Conservation (phyloP, 169 alveolate genomes). For the Cryptosporidium felis region DNA sequence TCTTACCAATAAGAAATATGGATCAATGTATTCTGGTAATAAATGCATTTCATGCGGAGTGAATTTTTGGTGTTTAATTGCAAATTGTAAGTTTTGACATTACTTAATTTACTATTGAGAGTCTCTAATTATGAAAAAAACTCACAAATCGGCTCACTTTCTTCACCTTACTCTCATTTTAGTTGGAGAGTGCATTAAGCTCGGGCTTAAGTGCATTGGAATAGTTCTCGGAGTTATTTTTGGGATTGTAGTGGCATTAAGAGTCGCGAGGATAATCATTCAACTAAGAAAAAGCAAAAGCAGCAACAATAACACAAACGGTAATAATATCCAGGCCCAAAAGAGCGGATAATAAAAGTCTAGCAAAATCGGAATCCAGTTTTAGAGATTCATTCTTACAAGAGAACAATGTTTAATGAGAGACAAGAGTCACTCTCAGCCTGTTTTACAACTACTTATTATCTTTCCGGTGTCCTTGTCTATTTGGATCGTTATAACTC, state of each 20-base stretch:
- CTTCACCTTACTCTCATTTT: neutral
- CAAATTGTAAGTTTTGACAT: constrained; percentile 66
- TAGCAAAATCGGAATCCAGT: neutral
- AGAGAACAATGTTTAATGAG: too few species aligned
- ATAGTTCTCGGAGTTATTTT: constrained; percentile 10
- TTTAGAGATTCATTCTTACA: neutral
- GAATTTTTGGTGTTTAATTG: constrained; percentile 66
- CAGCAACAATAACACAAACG: neutral
- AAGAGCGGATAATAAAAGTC: neutral
- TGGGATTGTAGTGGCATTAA: neutral
- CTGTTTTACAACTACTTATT: neutral
- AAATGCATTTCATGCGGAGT: constrained; percentile 38
- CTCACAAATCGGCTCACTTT: neutral
- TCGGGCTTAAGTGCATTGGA: constrained; percentile 31
- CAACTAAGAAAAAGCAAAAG: neutral
- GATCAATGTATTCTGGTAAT: constrained; percentile 42
- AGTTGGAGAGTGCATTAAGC: constrained; percentile 60
- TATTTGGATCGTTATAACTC: constrained; percentile 10
- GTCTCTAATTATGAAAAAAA: neutral
- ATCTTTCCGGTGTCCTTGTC: constrained; percentile 25
- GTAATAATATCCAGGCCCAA: neutral
- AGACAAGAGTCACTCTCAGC: neutral
- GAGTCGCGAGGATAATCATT: neutral
- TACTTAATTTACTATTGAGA: neutral
- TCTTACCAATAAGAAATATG: constrained; percentile 29